A percentile compares a stretch with the other conserved stretches of the same genome.
Conservation (phyloP, 208 protist species). For the Leishmania arabica region DNA sequence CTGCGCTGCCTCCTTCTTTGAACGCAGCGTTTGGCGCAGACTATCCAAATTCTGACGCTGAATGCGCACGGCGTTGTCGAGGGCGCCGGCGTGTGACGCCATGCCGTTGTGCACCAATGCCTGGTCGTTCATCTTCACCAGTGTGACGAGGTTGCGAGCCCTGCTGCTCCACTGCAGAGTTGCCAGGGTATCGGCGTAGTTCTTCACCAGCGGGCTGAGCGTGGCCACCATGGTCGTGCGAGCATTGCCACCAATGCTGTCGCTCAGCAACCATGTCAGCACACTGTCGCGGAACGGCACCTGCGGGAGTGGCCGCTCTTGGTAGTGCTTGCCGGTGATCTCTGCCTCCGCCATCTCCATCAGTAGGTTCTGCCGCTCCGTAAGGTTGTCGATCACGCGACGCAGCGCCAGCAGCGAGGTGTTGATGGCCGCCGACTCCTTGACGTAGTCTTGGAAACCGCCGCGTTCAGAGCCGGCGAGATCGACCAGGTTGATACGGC, state of each 20-base stretch:
- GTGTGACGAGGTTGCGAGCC: conserved; percentile 85
- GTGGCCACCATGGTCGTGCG: conserved; percentile 92
- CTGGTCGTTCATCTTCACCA: conserved; percentile 91
- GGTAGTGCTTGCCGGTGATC: conserved; percentile 59
- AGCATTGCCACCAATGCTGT: conserved; percentile 92
- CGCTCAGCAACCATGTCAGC: conserved; percentile 90
- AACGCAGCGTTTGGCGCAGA: conserved; percentile 67
- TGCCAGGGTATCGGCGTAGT: conserved; percentile 87
- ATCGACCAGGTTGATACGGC: conserved; percentile 91
- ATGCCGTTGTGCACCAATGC: conserved; percentile 74
- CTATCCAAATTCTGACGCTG: conserved; percentile 87
- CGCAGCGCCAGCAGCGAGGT: conserved; percentile 87
- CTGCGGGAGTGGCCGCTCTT: conserved; percentile 81
- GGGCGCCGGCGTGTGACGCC: conserved; percentile 60
- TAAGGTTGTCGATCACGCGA: conserved; percentile 87
- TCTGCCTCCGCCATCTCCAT: conserved; percentile 85
- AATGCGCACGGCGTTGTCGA: conserved; percentile 76
- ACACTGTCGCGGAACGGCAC: conserved; percentile 90
- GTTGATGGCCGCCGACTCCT: conserved; percentile 92
- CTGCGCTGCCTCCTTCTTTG: conserved; percentile 71
- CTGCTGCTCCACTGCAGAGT: conserved; percentile 93
- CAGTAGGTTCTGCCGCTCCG: conserved; percentile 89
- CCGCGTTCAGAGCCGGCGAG: conserved; percentile 91
- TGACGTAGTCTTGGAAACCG: conserved; percentile 90
- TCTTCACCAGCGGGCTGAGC: conserved; percentile 87